Percentiles rank a stretch among this genome's conserved stretches.
phyloP scores from a whole-genome alignment of 176 grass and related monocot genomes.

The Pontederia paniculata region DNA sequence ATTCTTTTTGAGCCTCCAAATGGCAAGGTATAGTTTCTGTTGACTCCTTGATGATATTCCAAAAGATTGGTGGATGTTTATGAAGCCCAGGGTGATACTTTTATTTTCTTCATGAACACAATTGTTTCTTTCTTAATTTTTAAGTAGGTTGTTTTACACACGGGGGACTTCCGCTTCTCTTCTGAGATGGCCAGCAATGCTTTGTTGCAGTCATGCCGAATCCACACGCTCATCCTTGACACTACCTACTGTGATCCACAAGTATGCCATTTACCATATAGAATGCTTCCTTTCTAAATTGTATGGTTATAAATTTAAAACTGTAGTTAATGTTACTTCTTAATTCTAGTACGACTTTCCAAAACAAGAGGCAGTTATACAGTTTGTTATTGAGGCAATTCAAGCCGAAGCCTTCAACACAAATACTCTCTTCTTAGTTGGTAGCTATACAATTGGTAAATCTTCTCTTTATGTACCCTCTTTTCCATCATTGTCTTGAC shows the following conservation, averaged over 20 bases:
- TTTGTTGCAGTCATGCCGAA: constrained; percentile 40
- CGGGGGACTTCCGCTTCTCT: constrained; percentile 85
- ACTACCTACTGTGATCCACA: constrained; percentile 84
- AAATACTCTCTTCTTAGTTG: constrained; percentile 88
- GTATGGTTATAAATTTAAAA: no score
- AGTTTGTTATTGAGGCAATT: constrained; percentile 93
- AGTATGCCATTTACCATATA: constrained; percentile 30
- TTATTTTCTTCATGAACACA: constrained; percentile 11
- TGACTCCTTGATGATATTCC: background rate
- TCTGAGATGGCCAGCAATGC: constrained; percentile 58
- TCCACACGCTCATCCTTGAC: constrained; percentile 86
- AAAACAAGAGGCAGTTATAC: constrained; percentile 72
- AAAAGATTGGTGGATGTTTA: constrained; percentile 2
- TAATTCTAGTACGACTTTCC: constrained; percentile 85
- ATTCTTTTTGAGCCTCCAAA: constrained; percentile 93
- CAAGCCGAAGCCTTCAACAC: constrained; percentile 97
- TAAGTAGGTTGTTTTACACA: constrained; percentile 82
- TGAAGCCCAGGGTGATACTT: constrained; percentile 1
- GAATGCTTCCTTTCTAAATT: no score
- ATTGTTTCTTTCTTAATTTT: constrained; percentile 17
- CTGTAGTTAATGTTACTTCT: constrained; percentile 1
- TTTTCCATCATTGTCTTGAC: background rate
- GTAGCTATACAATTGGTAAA: constrained; percentile 94
- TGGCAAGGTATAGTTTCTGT: constrained; percentile 52
- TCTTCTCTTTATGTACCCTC: constrained; percentile 1